Evolutionary conservation across 2,329 filamentous ascomycete genomes (phyloP).

Genomic region (Bipolaris cookei): DNA sequence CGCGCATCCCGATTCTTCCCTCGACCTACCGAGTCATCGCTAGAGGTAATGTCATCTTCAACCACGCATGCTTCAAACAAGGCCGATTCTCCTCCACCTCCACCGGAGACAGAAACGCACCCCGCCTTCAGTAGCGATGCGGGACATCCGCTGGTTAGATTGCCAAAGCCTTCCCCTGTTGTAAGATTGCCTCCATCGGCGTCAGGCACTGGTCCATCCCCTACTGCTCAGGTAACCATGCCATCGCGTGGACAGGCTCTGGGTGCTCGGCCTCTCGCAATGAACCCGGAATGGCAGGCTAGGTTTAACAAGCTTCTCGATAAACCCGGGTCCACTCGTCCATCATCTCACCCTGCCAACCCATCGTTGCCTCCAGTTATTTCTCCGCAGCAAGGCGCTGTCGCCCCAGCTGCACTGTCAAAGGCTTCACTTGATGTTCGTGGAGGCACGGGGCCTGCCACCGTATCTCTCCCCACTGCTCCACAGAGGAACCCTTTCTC

Average conservation of each 20-base stretch:
- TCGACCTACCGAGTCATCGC: slow-evolving; percentile 33
- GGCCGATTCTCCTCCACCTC: slow-evolving; percentile 54
- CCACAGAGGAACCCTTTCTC: slow-evolving; percentile 28
- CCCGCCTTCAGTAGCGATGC: slow-evolving; percentile 74
- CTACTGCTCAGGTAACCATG: slow-evolving; percentile 51
- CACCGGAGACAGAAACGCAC: slow-evolving; percentile 74
- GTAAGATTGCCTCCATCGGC: slow-evolving; percentile 77
- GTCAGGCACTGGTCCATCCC: slow-evolving; percentile 43
- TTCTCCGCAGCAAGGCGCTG: slow-evolving; percentile 50
- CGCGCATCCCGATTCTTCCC: slow-evolving; percentile 50
- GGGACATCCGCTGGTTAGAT: slow-evolving; percentile 69
- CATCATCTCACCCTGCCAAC: slow-evolving; percentile 35
- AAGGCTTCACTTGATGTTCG: slow-evolving; percentile 63
- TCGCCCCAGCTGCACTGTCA: slow-evolving; percentile 71
- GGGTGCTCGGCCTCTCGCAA: slow-evolving; percentile 50
- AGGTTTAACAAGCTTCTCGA: slow-evolving; percentile 79
- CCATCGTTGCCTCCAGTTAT: slow-evolving; percentile 41
- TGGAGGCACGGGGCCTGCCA: slow-evolving; percentile 60
- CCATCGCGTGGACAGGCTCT: slow-evolving; percentile 39
- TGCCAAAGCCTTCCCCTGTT: slow-evolving; percentile 73
- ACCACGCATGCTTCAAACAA: slow-evolving; percentile 27
- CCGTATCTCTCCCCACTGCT: slow-evolving; percentile 69
- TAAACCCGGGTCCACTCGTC: slow-evolving; percentile 57
- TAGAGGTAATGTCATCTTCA: slow-evolving; percentile 32
- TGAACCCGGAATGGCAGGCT: slow-evolving; percentile 72